phyloP scores from a whole-genome alignment of 2,329 filamentous ascomycete species.

The Aspergillus sergii region DNA sequence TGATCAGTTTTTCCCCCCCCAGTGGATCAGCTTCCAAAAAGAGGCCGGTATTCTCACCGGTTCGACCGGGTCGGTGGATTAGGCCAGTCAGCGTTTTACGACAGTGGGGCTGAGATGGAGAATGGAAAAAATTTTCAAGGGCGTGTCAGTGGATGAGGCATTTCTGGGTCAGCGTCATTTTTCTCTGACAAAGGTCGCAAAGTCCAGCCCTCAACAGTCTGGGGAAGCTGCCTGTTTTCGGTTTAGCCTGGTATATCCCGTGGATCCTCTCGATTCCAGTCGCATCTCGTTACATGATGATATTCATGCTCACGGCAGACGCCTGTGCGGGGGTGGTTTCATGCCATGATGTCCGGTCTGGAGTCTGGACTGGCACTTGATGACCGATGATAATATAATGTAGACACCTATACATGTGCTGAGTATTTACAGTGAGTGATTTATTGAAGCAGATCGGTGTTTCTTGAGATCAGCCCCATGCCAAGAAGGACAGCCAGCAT shows the following conservation, averaged over 20 bases:
- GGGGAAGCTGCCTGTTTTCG: slow-evolving; percentile 12
- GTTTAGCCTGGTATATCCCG: slow-evolving; percentile 4
- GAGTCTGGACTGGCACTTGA: neutral
- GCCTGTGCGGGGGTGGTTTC: neutral
- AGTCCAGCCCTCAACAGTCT: slow-evolving; percentile 7
- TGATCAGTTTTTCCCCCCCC: neutral
- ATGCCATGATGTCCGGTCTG: neutral
- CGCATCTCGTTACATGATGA: slow-evolving; percentile 5
- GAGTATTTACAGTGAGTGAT: neutral
- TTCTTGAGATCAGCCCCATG: neutral
- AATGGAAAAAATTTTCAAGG: slow-evolving; percentile 6
- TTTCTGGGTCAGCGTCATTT: slow-evolving; percentile 5
- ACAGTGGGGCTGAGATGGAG: slow-evolving; percentile 6
- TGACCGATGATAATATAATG: too few species aligned
- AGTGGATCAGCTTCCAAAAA: neutral
- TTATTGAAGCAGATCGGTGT: neutral
- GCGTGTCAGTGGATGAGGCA: slow-evolving; percentile 7
- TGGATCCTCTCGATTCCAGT: neutral
- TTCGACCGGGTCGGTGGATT: slow-evolving; percentile 12
- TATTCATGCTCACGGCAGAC: neutral
- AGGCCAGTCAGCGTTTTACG: slow-evolving; percentile 7
- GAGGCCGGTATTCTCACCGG: slow-evolving; percentile 7
- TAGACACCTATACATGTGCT: too few species aligned
- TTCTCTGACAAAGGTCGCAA: neutral
- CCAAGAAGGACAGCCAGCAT: neutral